Percentiles rank a stretch among this genome's conserved stretches.
Conservation (phyloP, 208 protist genomes). For the Leptomonas pyrrhocoris region DNA sequence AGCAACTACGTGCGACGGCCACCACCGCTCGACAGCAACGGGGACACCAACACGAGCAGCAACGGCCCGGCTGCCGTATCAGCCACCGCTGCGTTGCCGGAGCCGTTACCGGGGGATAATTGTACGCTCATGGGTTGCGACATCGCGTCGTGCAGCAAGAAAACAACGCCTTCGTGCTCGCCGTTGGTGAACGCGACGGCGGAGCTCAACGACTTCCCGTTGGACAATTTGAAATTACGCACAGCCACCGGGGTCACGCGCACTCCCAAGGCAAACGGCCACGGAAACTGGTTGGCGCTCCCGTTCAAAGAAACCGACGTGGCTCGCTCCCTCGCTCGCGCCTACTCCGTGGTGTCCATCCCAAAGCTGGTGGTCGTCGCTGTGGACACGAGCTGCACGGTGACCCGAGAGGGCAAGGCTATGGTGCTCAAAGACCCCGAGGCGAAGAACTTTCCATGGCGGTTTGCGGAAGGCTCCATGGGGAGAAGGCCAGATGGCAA, state of each 20-base stretch:
- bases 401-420: conserved; percentile 38
- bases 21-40: not conserved
- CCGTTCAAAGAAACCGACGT: conserved; percentile 43
- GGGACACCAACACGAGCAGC: not conserved
- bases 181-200: not conserved
- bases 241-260: conserved; percentile 1
- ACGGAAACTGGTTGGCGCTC: conserved; percentile 60
- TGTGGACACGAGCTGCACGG: conserved; percentile 37
- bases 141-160: conserved; percentile 3
- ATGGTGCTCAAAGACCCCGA: conserved; percentile 45
- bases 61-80: not conserved
- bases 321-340: conserved; percentile 27
- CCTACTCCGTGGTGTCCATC: conserved; percentile 38
- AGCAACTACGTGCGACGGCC: conserved; percentile 43
- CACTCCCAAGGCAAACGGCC: conserved; percentile 33
- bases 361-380: conserved; percentile 53
- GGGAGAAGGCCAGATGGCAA: not conserved
- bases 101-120: not conserved
- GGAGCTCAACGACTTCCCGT: not conserved
- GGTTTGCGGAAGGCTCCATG: conserved; percentile 33
- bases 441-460: conserved; percentile 53
- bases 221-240: no score
- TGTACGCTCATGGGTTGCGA: conserved; percentile 4
- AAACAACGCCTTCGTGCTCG: conserved; percentile 1
- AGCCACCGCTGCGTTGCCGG: not conserved